These are phyloP conservation scores for Verbascum thapsus DNA, from an alignment of 257 asterid species.

Conservation along the genomic window DNA sequence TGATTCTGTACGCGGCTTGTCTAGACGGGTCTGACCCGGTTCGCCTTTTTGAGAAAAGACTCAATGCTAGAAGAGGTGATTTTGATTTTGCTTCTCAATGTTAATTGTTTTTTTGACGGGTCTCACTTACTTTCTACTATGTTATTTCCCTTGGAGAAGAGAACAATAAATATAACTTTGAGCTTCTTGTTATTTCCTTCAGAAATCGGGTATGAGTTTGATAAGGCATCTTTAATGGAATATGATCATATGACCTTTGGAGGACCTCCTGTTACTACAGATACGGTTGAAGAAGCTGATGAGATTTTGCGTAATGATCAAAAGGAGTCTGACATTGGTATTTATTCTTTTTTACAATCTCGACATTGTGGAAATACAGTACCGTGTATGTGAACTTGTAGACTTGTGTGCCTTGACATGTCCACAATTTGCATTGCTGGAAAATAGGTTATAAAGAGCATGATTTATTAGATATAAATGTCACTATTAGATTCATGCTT, in stretches of 20 bases:
- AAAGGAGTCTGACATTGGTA: conserved; percentile 79
- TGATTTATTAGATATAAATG: neutral
- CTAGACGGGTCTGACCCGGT: conserved; percentile 93
- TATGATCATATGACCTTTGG: conserved; percentile 95
- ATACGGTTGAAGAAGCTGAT: conserved; percentile 73
- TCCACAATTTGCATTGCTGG: neutral
- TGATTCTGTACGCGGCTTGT: conserved; percentile 79
- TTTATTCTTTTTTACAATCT: conserved; percentile 3
- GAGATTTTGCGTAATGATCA: conserved; percentile 51
- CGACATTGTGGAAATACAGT: neutral
- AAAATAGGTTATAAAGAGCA: too few species aligned
- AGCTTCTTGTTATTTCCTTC: conserved; percentile 18
- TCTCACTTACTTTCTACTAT: neutral
- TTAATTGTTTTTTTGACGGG: neutral
- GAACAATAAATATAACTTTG: neutral
- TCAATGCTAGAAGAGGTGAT: conserved; percentile 69
- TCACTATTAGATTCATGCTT: conserved; percentile 8
- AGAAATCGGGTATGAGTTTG: conserved; percentile 70
- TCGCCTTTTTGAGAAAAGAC: conserved; percentile 77
- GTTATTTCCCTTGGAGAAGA: neutral
- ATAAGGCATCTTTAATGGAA: conserved; percentile 49
- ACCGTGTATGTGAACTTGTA: neutral
- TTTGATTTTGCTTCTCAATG: neutral
- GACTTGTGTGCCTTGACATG: conserved; percentile 2
- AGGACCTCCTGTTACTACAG: conserved; percentile 77